A percentile compares a stretch with the other conserved stretches of the same genome.
Evolutionary conservation across 495 filamentous ascomycete genomes (phyloP).

Genomic region (Penicillium roqueforti): DNA sequence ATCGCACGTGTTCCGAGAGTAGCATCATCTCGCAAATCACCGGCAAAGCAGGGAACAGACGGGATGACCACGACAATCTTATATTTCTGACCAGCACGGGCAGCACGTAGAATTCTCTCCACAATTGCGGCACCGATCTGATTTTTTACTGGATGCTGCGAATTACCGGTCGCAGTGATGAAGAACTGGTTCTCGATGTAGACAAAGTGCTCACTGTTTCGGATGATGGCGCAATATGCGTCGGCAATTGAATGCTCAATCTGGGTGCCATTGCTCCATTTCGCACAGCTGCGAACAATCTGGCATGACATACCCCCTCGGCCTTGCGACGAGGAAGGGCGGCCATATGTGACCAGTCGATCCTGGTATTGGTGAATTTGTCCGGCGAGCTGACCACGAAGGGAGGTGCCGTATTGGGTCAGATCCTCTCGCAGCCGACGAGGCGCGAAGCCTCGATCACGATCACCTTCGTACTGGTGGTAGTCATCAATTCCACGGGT

Average conservation of each 20-base stretch:
- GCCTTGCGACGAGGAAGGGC: conserved; percentile 22
- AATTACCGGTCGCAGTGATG: conserved; percentile 78
- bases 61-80: conserved; percentile 86
- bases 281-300: conserved; percentile 62
- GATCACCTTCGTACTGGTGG: conserved; percentile 31
- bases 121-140: conserved; percentile 86
- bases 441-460: conserved; percentile 28
- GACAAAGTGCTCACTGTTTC: conserved; percentile 74
- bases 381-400: conserved; percentile 44
- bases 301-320: conserved; percentile 58
- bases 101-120: conserved; percentile 78
- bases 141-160: conserved; percentile 78
- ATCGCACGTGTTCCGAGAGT: conserved; percentile 85
- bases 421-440: conserved; percentile 37
- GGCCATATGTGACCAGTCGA: conserved; percentile 27
- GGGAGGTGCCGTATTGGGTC: conserved; percentile 29
- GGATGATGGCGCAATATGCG: conserved; percentile 81
- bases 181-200: conserved; percentile 99
- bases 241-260: conserved; percentile 85
- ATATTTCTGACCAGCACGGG: conserved; percentile 66
- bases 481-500: conserved; percentile 40
- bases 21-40: conserved; percentile 74
- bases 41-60: conserved; percentile 84
- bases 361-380: conserved; percentile 49
- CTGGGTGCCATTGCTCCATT: conserved; percentile 67